Percentiles rank a stretch among this genome's conserved stretches.
Evolutionary conservation across 805 yeast species (phyloP).

Genomic region (Lachancea mirantina): DNA sequence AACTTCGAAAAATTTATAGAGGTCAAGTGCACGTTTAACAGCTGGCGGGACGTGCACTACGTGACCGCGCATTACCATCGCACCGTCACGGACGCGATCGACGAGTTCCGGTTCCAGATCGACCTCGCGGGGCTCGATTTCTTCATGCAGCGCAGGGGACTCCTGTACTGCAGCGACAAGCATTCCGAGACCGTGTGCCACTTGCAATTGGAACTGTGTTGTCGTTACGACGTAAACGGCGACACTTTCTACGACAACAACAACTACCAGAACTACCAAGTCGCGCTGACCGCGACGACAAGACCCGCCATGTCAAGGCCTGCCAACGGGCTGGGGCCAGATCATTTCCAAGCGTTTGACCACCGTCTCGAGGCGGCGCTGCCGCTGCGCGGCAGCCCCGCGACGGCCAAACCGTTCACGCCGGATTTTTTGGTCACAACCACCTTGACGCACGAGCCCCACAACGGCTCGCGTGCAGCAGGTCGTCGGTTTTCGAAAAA

Average conservation of each 20-base stretch:
- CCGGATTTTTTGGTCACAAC: constrained; percentile 3
- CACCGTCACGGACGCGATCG: constrained; percentile 22
- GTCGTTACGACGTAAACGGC: constrained; percentile 29
- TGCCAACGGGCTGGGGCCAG: too few relatives aligned
- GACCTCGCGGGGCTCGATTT: constrained; percentile 25
- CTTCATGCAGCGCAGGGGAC: constrained; percentile 20
- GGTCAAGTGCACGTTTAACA: constrained; percentile 29
- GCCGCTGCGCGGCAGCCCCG: neutral
- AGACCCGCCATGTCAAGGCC: constrained; percentile 3
- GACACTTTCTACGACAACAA: constrained; percentile 33
- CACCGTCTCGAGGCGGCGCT: neutral
- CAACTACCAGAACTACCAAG: constrained; percentile 28
- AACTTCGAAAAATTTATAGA: constrained; percentile 30
- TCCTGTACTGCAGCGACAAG: constrained; percentile 14
- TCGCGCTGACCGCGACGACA: constrained; percentile 16
- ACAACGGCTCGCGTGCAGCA: constrained; percentile 2
- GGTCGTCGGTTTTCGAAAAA: constrained; percentile 29
- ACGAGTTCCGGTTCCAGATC: constrained; percentile 28
- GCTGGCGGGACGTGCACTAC: constrained; percentile 30
- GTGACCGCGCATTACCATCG: constrained; percentile 22
- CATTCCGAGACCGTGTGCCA: constrained; percentile 11
- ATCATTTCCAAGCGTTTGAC: too few relatives aligned
- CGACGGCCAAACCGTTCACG: constrained; percentile 1
- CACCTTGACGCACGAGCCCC: constrained; percentile 2
- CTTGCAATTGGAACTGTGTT: constrained; percentile 26